phyloP scores from a whole-genome alignment of 306 rosid species.

The Rosa chinensis region DNA sequence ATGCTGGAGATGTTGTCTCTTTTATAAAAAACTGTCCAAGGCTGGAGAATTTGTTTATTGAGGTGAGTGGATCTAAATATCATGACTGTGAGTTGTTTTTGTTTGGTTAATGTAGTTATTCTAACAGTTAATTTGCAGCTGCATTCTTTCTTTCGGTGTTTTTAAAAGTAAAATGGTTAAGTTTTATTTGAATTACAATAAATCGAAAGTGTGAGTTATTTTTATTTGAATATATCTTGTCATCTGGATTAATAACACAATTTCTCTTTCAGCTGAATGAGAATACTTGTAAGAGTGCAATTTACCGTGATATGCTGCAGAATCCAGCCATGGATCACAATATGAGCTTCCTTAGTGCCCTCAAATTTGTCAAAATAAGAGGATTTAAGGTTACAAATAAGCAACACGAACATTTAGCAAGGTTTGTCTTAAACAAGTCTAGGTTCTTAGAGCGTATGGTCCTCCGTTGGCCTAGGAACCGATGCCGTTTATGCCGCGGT shows the following conservation, averaged over 20 bases:
- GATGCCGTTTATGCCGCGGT: background rate
- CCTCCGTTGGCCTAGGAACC: conserved; percentile 14
- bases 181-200: too few relatives aligned
- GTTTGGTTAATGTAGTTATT: background rate
- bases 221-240: too few relatives aligned
- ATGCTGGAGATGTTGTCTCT: conserved; percentile 32
- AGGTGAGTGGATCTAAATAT: conserved; percentile 33
- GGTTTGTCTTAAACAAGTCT: conserved; percentile 27
- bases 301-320: conserved; percentile 36
- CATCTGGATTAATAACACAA: background rate
- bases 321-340: conserved; percentile 8
- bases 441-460: conserved; percentile 24
- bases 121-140: background rate
- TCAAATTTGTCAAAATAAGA: conserved; percentile 30
- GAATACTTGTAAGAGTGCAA: conserved; percentile 13
- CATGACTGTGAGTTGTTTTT: background rate
- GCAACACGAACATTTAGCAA: conserved; percentile 20
- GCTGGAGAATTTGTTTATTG: conserved; percentile 35
- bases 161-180: too few relatives aligned
- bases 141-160: background rate
- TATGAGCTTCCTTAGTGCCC: background rate
- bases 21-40: conserved; percentile 35
- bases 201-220: too few relatives aligned
- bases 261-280: conserved; percentile 29
- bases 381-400: conserved; percentile 30